Base-by-base conservation (phyloP, 1,284 basidiomycete species). In the Ceratobasidium theobromae region DNA sequence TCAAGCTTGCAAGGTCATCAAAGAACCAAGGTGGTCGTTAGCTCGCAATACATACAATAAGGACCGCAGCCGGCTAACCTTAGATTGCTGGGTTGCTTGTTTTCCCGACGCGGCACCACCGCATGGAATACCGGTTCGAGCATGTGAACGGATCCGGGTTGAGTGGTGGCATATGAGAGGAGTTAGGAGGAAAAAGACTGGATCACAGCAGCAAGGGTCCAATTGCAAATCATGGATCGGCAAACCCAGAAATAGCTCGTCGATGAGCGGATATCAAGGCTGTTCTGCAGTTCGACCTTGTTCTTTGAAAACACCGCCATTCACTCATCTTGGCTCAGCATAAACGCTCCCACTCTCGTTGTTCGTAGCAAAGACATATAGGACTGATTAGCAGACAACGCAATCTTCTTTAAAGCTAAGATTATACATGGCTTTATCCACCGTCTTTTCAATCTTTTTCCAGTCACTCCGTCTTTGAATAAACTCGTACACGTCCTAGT, bases 401-500 rank as follows among this genome's bases (percentile, higher is more conserved):
- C 93, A 95, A 75, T 95, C 93, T 75, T 95, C 93, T 74, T 88
- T 91, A 73, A 95, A 93, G 71, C 90, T 93, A 65, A 95, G 77
- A 73, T 93, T 94, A 78, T 95, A 96, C 93, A 96, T 91, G 58
- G 91, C 88, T 79, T 95, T 94, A 79, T 97, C 94, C 46, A 97
- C 95, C 16, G 85, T 88, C 76, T 93, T 95, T 75, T 97, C 93
- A 70, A 97, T 97, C 79, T 91, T 93, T 78, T 96, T 95, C 95
- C 95, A 97, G 76, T 98, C 95, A 3, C 91, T 89, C 41, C 95
- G 82, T 14, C 94, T 80, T 76, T 95, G 93, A 71, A 95, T 91
- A 73, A 95, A 95, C 76, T 96, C 93, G 75, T 96, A 95, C 43
- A 96, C 84, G 73, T 91, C 89, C 92, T 95, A 69, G 14, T 4